A percentile compares a stretch with the other conserved stretches of the same genome.
These are phyloP conservation scores for Heliocybe sulcata DNA, from an alignment of 1,284 basidiomycete species.

Conservation along the genomic window DNA sequence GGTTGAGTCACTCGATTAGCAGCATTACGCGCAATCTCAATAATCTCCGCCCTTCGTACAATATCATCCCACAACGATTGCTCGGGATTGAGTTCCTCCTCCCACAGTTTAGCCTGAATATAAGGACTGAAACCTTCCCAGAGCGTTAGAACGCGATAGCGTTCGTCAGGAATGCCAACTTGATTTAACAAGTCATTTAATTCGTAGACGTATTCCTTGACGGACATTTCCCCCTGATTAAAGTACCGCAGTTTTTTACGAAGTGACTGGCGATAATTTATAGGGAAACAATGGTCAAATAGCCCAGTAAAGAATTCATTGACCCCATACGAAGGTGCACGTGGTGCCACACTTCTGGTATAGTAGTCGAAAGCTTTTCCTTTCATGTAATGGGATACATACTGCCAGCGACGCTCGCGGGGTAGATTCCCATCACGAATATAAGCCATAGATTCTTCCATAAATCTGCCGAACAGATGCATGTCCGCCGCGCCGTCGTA, in stretches of 20 bases:
- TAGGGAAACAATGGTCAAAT: conserved; percentile 6
- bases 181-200: not conserved
- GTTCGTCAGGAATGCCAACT: not conserved
- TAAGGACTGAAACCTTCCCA: not conserved
- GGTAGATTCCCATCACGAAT: not conserved
- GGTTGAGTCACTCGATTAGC: too few relatives aligned
- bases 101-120: not conserved
- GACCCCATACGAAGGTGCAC: not conserved
- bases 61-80: not conserved
- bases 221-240: not conserved
- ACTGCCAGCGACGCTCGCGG: not conserved
- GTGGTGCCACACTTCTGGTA: not conserved
- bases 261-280: not conserved
- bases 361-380: conserved; percentile 4
- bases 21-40: not conserved
- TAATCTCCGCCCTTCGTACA: not conserved
- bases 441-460: not conserved
- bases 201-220: not conserved
- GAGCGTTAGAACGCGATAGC: not conserved
- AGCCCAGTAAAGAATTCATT: conserved; percentile 1
- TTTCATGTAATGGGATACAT: conserved; percentile 1
- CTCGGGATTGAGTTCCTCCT: not conserved
- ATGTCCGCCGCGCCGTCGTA: not conserved
- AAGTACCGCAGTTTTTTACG: not conserved
- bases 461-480: not conserved